phyloP scores from a whole-genome alignment of 1,284 basidiomycete genomes.

The Cryptococcus floricola region DNA sequence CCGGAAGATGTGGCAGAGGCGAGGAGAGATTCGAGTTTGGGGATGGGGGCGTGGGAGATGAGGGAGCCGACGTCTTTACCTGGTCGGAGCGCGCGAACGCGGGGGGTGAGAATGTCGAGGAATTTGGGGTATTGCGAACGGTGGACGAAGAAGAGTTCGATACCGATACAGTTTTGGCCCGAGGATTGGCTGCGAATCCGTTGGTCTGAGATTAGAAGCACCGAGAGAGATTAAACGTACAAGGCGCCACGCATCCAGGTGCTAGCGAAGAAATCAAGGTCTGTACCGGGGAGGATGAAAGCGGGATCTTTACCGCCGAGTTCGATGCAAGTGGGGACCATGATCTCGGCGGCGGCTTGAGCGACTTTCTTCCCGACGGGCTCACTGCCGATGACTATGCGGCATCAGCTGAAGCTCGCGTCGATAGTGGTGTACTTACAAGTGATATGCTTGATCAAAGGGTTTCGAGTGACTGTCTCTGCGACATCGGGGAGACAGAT shows the following conservation, averaged over 20 bases:
- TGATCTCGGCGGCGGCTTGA: conserved; percentile 70
- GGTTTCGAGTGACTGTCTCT: conserved; percentile 72
- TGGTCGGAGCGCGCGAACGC: conserved; percentile 63
- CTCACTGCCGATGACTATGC: conserved; percentile 83
- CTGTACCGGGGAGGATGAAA: conserved; percentile 52
- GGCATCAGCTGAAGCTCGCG: neutral
- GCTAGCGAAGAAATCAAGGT: conserved; percentile 51
- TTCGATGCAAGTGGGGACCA: conserved; percentile 86
- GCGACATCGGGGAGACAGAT: conserved; percentile 86
- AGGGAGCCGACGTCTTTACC: conserved; percentile 53
- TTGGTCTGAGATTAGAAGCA: neutral
- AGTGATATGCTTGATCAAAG: conserved; percentile 64
- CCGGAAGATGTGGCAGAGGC: conserved; percentile 67
- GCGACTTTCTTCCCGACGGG: conserved; percentile 80
- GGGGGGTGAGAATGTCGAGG: conserved; percentile 60
- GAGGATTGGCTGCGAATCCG: conserved; percentile 25
- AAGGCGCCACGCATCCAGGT: conserved; percentile 78
- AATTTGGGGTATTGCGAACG: conserved; percentile 68
- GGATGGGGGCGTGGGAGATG: conserved; percentile 58
- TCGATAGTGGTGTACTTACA: conserved; percentile 31
- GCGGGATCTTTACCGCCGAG: conserved; percentile 65
- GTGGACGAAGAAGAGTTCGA: conserved; percentile 88
- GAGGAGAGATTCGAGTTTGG: conserved; percentile 66
- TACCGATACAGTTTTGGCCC: conserved; percentile 96
- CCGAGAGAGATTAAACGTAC: conserved; percentile 48